phyloP scores from a whole-genome alignment of 106 monocot genomes.

The Cymbidium sinense region DNA sequence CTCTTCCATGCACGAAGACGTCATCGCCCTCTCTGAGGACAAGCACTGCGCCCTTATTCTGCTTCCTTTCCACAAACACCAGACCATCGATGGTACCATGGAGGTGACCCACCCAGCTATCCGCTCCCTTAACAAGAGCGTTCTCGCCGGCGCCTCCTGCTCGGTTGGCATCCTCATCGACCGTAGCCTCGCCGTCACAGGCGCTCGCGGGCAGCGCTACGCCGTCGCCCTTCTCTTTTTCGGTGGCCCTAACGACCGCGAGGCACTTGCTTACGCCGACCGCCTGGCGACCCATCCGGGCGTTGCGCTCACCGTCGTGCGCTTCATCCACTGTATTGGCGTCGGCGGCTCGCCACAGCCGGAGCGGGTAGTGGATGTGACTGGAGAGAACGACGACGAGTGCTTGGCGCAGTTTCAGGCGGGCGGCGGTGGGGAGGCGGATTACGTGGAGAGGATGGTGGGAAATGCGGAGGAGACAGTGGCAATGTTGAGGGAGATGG shows the following conservation, averaged over 20 bases:
- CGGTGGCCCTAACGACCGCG: slow-evolving; percentile 31
- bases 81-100: slow-evolving; percentile 12
- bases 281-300: slow-evolving; percentile 10
- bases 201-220: too few relatives aligned
- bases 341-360: neutral
- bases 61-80: slow-evolving; percentile 26
- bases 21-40: slow-evolving; percentile 18
- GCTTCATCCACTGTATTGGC: neutral
- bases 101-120: slow-evolving; percentile 11
- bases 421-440: slow-evolving; percentile 7
- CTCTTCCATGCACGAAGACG: slow-evolving; percentile 20
- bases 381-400: slow-evolving; percentile 23
- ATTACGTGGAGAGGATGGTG: slow-evolving; percentile 17
- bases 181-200: neutral
- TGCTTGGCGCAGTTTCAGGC: slow-evolving; percentile 22
- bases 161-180: slow-evolving; percentile 25
- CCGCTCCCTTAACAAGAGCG: slow-evolving; percentile 13
- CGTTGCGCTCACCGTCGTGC: slow-evolving; percentile 6
- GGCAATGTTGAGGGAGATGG: slow-evolving; percentile 17
- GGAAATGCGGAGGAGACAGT: slow-evolving; percentile 35
- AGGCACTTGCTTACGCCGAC: slow-evolving; percentile 12
- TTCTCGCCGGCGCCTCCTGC: slow-evolving; percentile 15
- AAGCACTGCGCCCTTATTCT: slow-evolving; percentile 20
- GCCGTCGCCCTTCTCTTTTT: slow-evolving; percentile 9
- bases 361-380: neutral